A percentile compares a stretch with the other conserved stretches of the same genome.
phyloP scores from a whole-genome alignment of 139 green algal genomes.

The Marvania coccoides region DNA sequence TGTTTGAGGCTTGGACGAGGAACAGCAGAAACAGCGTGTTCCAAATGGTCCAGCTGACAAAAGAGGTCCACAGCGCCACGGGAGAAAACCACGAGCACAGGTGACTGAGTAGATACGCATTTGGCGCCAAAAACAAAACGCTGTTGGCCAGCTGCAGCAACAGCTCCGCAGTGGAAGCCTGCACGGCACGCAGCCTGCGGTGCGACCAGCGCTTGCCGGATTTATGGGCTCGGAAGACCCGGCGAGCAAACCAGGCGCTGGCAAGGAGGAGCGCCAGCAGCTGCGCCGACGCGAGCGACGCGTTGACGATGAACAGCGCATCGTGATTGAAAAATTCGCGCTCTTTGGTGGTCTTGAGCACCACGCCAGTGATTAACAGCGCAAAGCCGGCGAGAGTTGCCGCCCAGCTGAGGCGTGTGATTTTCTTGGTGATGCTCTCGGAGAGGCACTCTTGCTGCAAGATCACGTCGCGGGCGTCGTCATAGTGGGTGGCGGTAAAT shows the following conservation, averaged over 20 bases:
- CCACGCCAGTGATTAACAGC: neutral
- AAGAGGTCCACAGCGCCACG: conserved; percentile 6
- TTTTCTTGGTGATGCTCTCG: neutral
- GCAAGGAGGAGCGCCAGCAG: neutral
- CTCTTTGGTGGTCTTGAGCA: neutral
- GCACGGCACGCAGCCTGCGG: neutral
- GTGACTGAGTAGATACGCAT: conserved; percentile 13
- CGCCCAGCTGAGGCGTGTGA: neutral
- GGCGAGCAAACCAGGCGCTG: neutral
- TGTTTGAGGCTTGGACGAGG: conserved; percentile 6
- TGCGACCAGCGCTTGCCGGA: conserved; percentile 13
- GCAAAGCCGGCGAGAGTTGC: neutral
- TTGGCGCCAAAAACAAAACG: conserved; percentile 20
- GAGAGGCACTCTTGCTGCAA: neutral
- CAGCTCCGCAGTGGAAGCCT: neutral
- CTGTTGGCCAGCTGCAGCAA: conserved; percentile 9
- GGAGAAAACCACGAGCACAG: conserved; percentile 7
- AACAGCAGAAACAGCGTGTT: conserved; percentile 28
- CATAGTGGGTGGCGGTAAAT: no score
- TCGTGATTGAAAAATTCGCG: neutral
- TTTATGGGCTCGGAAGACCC: neutral
- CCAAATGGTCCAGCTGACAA: conserved; percentile 18
- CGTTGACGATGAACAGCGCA: neutral
- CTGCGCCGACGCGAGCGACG: neutral
- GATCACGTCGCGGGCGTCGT: neutral